A percentile compares a stretch with the other conserved stretches of the same genome.
These are phyloP conservation scores for Gillenia trifoliata DNA, from an alignment of 306 rosid genomes.

Conservation along the genomic window DNA sequence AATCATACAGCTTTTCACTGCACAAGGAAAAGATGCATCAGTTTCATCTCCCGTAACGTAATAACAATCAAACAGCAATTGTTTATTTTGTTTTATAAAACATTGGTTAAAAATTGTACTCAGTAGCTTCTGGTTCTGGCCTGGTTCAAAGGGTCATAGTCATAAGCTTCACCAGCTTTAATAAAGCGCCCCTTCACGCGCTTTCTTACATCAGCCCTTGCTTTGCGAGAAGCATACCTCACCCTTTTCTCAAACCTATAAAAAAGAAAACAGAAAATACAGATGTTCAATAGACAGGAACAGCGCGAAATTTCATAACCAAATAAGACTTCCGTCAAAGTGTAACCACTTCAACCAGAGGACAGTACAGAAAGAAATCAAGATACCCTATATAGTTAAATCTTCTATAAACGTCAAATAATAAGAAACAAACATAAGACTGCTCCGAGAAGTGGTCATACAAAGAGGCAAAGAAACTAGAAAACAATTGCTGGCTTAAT, in stretches of 20 bases:
- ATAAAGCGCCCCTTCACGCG: constrained; percentile 97
- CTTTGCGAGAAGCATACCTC: constrained; percentile 92
- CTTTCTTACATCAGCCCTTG: constrained; percentile 82
- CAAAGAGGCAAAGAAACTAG: background rate
- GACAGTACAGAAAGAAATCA: background rate
- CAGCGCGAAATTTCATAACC: background rate
- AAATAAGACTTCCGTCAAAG: background rate
- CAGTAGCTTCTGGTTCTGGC: constrained; percentile 93
- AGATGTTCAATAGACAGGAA: background rate
- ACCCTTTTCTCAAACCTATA: constrained; percentile 80
- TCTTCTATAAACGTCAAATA: background rate
- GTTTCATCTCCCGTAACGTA: constrained; percentile 35
- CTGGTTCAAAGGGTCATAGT: constrained; percentile 79
- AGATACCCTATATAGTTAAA: background rate
- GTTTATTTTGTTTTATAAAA: constrained; percentile 44
- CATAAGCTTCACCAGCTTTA: constrained; percentile 85
- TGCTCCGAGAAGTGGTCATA: background rate
- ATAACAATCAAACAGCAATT: constrained; percentile 26
- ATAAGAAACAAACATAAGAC: background rate
- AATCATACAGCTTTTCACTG: constrained; percentile 51
- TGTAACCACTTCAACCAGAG: background rate
- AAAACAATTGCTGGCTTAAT: constrained; percentile 13
- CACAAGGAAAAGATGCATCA: constrained; percentile 35
- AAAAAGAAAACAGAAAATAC: constrained; percentile 1
- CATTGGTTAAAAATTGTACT: constrained; percentile 51